Percentiles rank a stretch among this genome's conserved stretches.
Evolutionary conservation across 73 alveolate genomes (phyloP).

Genomic region (Uronychia setigera): DNA sequence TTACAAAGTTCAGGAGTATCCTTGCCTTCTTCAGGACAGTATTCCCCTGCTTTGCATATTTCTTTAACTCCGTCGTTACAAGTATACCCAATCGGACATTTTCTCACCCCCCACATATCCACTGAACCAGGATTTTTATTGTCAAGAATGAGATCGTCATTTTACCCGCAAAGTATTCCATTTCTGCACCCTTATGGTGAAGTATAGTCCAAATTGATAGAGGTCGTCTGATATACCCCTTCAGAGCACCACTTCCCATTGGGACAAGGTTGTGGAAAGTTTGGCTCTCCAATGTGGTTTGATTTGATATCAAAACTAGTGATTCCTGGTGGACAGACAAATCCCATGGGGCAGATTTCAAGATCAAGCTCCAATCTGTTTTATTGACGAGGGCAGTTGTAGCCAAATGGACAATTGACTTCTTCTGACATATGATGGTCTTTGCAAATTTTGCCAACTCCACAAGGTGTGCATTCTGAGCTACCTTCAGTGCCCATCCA

Average conservation of each 20-base stretch:
- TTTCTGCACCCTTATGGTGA: constrained; percentile 62
- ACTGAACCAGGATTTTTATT: constrained; percentile 31
- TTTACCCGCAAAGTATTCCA: constrained; percentile 58
- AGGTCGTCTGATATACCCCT: constrained; percentile 22
- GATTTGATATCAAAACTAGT: constrained; percentile 13
- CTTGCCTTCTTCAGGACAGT: constrained; percentile 45
- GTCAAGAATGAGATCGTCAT: neutral
- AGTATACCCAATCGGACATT: constrained; percentile 54
- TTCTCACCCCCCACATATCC: constrained; percentile 33
- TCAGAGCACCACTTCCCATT: constrained; percentile 52
- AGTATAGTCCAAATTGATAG: constrained; percentile 33
- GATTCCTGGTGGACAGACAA: constrained; percentile 63
- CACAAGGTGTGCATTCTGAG: constrained; percentile 45
- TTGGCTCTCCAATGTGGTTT: constrained; percentile 25
- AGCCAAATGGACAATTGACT: constrained; percentile 70
- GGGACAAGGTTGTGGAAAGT: constrained; percentile 46
- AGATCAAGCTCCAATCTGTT: constrained; percentile 17
- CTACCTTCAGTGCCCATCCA: neutral
- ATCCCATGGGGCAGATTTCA: constrained; percentile 78
- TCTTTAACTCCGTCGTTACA: constrained; percentile 52
- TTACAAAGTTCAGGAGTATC: constrained; percentile 52
- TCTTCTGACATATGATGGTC: neutral
- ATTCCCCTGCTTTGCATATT: constrained; percentile 44
- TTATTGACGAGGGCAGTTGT: constrained; percentile 38
- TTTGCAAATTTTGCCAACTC: constrained; percentile 70